A percentile compares a stretch with the other conserved stretches of the same genome.
Evolutionary conservation across 208 protist genomes (phyloP).

Genomic region (Acanthamoeba lenticulata): DNA sequence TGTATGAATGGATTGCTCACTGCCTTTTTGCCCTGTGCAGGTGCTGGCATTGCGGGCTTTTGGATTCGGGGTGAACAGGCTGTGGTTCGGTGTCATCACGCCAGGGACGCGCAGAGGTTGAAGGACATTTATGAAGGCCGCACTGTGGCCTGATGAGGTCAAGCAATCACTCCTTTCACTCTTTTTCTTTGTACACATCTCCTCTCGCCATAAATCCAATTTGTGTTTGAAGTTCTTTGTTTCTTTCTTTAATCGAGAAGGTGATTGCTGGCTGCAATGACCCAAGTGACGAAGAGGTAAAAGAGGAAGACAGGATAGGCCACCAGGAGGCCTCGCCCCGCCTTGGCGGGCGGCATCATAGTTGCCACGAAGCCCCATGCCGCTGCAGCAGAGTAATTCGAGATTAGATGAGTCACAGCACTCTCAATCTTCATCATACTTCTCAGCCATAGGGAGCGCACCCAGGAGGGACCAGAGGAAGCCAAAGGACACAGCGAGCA

Average conservation of each 20-base stretch:
- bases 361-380: constrained; percentile 73
- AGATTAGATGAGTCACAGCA: too few species aligned
- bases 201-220: too few species aligned
- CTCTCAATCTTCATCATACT: too few species aligned
- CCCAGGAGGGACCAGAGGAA: constrained; percentile 66
- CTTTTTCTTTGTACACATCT: too few species aligned
- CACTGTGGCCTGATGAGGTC: background rate
- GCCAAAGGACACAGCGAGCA: background rate
- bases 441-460: too few species aligned
- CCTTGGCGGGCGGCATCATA: constrained; percentile 68
- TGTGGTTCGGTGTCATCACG: constrained; percentile 12
- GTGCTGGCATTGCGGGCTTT: constrained; percentile 13
- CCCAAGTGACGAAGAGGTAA: constrained; percentile 74
- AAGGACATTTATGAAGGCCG: background rate
- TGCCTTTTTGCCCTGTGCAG: background rate
- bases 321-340: constrained; percentile 18
- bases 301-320: constrained; percentile 80
- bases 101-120: constrained; percentile 11
- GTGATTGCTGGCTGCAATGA: constrained; percentile 70
- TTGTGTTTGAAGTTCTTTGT: background rate
- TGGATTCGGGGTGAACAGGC: constrained; percentile 37
- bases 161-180: too few species aligned
- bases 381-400: too few species aligned
- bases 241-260: background rate
- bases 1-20: background rate